phyloP scores from a whole-genome alignment of 2,329 filamentous ascomycete genomes.

The Escovopsis weberi region DNA sequence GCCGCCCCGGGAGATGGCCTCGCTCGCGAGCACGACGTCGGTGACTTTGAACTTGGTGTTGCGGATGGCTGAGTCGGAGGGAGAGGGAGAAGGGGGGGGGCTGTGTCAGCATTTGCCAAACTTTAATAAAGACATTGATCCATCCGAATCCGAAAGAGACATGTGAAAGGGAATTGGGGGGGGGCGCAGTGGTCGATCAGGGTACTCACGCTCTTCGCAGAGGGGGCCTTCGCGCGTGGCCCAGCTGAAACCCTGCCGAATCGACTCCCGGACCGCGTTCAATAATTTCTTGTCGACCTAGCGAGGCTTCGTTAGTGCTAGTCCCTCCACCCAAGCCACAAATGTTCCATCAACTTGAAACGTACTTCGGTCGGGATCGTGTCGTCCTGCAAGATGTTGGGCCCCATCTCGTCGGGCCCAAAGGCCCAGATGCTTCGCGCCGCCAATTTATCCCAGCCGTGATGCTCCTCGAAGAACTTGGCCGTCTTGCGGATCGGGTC shows the following conservation, averaged over 20 bases:
- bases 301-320: not conserved
- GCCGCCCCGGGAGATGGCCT: conserved; percentile 88
- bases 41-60: conserved; percentile 97
- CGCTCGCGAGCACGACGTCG: conserved; percentile 70
- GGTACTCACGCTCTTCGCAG: conserved; percentile 81
- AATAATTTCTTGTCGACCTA: conserved; percentile 85
- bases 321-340: no score
- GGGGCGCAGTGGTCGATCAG: not conserved
- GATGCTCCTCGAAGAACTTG: conserved; percentile 93
- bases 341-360: conserved; percentile 14
- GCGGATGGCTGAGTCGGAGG: conserved; percentile 54
- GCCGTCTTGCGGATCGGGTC: conserved; percentile 87
- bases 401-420: conserved; percentile 84
- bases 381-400: conserved; percentile 94
- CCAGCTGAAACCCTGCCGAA: conserved; percentile 95
- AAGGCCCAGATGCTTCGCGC: conserved; percentile 97
- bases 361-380: conserved; percentile 75
- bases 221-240: conserved; percentile 87
- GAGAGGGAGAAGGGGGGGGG: not conserved
- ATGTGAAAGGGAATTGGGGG: not conserved
- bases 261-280: conserved; percentile 74
- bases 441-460: conserved; percentile 91
- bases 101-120: conserved; percentile 11
- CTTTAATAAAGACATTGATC: not conserved
- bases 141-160: not conserved